Evolutionary conservation across 2,329 filamentous ascomycete species (phyloP), one percentile per base, ranked within the genome.

Genomic region (Phialocephala subalpina): DNA sequence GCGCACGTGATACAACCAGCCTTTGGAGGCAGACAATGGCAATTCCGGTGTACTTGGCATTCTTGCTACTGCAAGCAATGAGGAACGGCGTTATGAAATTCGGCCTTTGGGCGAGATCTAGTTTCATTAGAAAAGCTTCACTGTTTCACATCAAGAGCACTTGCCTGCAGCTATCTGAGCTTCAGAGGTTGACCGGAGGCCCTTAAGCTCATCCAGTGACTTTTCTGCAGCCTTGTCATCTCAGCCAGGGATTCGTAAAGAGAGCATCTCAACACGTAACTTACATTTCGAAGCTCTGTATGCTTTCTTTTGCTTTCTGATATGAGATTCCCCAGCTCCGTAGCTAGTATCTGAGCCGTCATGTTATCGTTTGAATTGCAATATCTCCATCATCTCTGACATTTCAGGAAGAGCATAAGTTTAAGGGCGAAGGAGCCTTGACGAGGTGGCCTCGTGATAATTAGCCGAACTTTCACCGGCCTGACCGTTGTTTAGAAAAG

Each of bases 301-400:
- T 97, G 91, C 81, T 97, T 98, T 75, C 95, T 88, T 81, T 97
- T 98, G 77, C 94, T 96, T 83, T 99, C 96, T 80, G 97, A 93
- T 74, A 97, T 91, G 78, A 97, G 88, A 81, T 93, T 97, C 76
- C 91, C 88, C 78, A 97, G 87, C 86, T 97, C 94, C 65, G 92
- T 90, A 76, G 90, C 89, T 75, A 97, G 86, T 76, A 97, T 90
- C 86, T 97, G 93, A 75, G 93, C 91, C 79, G 94, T 97, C 94
- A 97, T 97, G 42, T 75, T 78, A 73, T 66, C 64, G 60, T 27
- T 14, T 66, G 53, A 40, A 59, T 56, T 57, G 29, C 58, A 60
- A 58, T 58, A 62, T 69, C 62, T 72, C 70, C 73, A 73, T 74
- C 60, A 64, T 63, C 59, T 60, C 63, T 35, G 25, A 52, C 49